Conservation (phyloP, 768 basidiomycete species). For the Pleurotus sapidus region DNA sequence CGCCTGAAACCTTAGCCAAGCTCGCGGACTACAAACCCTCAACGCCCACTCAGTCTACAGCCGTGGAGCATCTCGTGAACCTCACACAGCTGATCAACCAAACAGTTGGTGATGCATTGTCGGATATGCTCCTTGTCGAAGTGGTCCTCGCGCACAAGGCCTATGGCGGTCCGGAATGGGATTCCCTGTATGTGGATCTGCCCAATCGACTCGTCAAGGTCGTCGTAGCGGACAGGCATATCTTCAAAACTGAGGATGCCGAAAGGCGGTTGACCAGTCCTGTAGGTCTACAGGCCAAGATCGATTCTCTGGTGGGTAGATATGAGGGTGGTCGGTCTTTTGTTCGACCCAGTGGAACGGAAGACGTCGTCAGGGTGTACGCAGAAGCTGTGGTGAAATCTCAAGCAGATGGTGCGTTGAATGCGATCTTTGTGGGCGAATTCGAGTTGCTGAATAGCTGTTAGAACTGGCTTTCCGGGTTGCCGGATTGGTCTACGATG, state of each 20-base stretch:
- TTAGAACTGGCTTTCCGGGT: slow-evolving; percentile 84
- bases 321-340: slow-evolving; percentile 88
- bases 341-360: slow-evolving; percentile 95
- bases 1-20: slow-evolving; percentile 61
- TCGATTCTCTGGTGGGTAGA: slow-evolving; percentile 77
- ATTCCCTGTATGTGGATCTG: slow-evolving; percentile 87
- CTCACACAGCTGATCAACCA: slow-evolving; percentile 91
- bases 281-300: slow-evolving; percentile 70
- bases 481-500: slow-evolving; percentile 82
- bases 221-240: slow-evolving; percentile 73
- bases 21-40: slow-evolving; percentile 66
- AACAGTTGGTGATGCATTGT: slow-evolving; percentile 95
- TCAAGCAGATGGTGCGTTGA: slow-evolving; percentile 77
- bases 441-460: slow-evolving; percentile 2
- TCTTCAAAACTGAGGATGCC: slow-evolving; percentile 91
- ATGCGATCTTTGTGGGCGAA: background rate
- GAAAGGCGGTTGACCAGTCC: slow-evolving; percentile 87
- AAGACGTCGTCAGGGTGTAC: slow-evolving; percentile 97
- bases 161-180: slow-evolving; percentile 86
- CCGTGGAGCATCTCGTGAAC: slow-evolving; percentile 72
- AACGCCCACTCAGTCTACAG: slow-evolving; percentile 80
- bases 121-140: slow-evolving; percentile 94
- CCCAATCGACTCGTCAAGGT: slow-evolving; percentile 97
- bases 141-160: slow-evolving; percentile 86
- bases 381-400: slow-evolving; percentile 79